Percentiles rank a stretch among this genome's conserved stretches.
Conservation (phyloP, 768 basidiomycete genomes). For the Podaxis carcinomalis region DNA sequence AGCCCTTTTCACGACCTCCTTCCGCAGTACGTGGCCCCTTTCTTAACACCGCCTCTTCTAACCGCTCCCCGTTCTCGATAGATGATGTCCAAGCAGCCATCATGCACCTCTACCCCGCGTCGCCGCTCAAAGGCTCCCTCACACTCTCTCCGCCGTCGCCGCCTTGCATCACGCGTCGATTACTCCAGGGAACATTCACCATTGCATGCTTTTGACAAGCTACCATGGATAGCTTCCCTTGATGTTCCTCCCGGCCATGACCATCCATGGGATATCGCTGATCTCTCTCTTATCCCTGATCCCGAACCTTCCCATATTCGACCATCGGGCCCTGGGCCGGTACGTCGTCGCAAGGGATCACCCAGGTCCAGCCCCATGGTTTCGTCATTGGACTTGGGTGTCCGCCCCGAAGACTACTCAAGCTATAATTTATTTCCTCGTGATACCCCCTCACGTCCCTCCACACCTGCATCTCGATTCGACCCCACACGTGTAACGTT, state of each 20-base stretch:
- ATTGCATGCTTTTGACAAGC: constrained; percentile 47
- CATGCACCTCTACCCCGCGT: constrained; percentile 31
- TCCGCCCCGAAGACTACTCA: constrained; percentile 2
- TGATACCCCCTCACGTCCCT: constrained; percentile 16
- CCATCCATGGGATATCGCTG: constrained; percentile 54
- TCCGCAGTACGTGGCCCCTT: constrained; percentile 13
- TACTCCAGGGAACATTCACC: constrained; percentile 24
- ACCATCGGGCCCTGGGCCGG: constrained; percentile 42
- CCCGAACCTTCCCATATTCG: constrained; percentile 14
- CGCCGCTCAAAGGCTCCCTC: constrained; percentile 28
- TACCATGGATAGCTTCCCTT: constrained; percentile 65
- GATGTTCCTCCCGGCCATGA: constrained; percentile 39
- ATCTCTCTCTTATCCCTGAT: constrained; percentile 56
- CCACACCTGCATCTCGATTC: constrained; percentile 32
- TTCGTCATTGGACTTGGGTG: constrained; percentile 13
- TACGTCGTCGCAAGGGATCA: constrained; percentile 55
- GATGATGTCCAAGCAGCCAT: constrained; percentile 14
- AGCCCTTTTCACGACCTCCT: constrained; percentile 5
- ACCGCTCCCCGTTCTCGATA: neutral
- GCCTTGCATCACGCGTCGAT: constrained; percentile 23
- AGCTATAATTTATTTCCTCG: constrained; percentile 5
- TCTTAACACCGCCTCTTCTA: constrained; percentile 10
- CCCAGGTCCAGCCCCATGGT: constrained; percentile 45
- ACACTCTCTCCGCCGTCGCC: constrained; percentile 25
- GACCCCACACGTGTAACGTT: constrained; percentile 48